Evolutionary conservation across 169 alveolate genomes (phyloP).

Genomic region (Theileria equi): DNA sequence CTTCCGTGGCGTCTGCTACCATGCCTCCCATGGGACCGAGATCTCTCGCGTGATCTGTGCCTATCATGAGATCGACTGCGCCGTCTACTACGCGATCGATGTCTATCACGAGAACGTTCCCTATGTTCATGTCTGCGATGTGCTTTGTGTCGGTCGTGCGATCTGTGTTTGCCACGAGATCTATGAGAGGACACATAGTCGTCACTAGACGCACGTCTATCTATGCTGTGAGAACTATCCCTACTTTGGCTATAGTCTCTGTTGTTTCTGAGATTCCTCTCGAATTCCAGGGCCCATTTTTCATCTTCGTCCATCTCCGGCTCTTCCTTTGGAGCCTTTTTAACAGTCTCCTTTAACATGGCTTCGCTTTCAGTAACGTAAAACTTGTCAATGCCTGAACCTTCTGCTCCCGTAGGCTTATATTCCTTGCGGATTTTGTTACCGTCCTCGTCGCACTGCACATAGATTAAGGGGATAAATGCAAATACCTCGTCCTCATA

Average conservation of each 20-base stretch:
- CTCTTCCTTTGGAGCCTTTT: constrained; percentile 16
- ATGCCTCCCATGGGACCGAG: background rate
- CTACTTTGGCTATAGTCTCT: constrained; percentile 4
- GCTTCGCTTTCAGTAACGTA: constrained; percentile 73
- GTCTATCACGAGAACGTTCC: constrained; percentile 15
- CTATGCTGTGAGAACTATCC: constrained; percentile 1
- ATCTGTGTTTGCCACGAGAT: constrained; percentile 16
- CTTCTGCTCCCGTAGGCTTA: constrained; percentile 84
- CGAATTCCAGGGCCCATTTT: constrained; percentile 76
- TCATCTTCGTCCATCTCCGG: constrained; percentile 71
- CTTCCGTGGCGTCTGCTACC: constrained; percentile 15
- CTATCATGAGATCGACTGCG: constrained; percentile 12
- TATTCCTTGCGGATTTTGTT: constrained; percentile 67
- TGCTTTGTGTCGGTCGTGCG: constrained; percentile 3
- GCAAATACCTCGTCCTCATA: constrained; percentile 47
- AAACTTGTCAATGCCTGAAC: constrained; percentile 76
- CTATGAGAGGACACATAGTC: constrained; percentile 32
- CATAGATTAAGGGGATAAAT: background rate
- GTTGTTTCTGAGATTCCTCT: constrained; percentile 48
- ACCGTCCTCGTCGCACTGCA: constrained; percentile 57
- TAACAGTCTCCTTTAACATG: constrained; percentile 45
- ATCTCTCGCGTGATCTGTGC: background rate
- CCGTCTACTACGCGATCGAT: background rate
- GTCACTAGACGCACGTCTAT: constrained; percentile 4
- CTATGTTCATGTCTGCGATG: constrained; percentile 10